Conservation (phyloP, 2,329 filamentous ascomycete genomes). For the Xenoacremonium recifei region DNA sequence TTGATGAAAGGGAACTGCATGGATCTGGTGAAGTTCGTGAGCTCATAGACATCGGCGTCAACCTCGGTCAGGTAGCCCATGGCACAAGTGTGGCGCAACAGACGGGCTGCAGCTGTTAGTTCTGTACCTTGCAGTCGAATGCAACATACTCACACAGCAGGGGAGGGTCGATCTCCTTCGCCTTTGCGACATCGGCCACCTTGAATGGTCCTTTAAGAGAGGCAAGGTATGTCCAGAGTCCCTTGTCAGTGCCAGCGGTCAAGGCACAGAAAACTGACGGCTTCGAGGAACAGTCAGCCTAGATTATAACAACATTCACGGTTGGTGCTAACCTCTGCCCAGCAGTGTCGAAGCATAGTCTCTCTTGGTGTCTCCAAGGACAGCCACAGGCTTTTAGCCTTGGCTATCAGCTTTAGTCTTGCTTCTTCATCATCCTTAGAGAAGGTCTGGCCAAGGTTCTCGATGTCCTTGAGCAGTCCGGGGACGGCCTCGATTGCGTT, state of each 20-base stretch:
- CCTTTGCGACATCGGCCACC: constrained; percentile 28
- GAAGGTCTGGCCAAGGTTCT: background rate
- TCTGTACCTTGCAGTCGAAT: background rate
- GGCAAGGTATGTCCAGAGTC: constrained; percentile 34
- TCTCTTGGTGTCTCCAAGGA: constrained; percentile 46
- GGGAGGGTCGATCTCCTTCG: constrained; percentile 22
- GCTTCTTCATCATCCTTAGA: constrained; percentile 10
- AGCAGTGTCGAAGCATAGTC: constrained; percentile 45
- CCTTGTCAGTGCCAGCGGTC: constrained; percentile 32
- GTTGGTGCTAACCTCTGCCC: constrained; percentile 37
- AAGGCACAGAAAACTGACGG: constrained; percentile 24
- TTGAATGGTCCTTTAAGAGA: constrained; percentile 30
- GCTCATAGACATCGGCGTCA: constrained; percentile 33
- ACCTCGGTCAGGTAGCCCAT: constrained; percentile 40
- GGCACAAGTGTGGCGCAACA: constrained; percentile 36
- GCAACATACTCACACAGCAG: background rate
- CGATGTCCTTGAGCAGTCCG: constrained; percentile 12
- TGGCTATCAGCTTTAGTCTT: constrained; percentile 30
- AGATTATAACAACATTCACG: background rate
- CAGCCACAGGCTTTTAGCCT: constrained; percentile 31
- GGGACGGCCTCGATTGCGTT: constrained; percentile 12
- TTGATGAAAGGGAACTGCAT: constrained; percentile 33
- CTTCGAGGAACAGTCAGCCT: constrained; percentile 5
- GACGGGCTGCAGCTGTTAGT: constrained; percentile 19
- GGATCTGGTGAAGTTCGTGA: constrained; percentile 37